These are phyloP conservation scores for Zymoseptoria brevis DNA, from an alignment of 2,329 filamentous ascomycete genomes.

Conservation along the genomic window DNA sequence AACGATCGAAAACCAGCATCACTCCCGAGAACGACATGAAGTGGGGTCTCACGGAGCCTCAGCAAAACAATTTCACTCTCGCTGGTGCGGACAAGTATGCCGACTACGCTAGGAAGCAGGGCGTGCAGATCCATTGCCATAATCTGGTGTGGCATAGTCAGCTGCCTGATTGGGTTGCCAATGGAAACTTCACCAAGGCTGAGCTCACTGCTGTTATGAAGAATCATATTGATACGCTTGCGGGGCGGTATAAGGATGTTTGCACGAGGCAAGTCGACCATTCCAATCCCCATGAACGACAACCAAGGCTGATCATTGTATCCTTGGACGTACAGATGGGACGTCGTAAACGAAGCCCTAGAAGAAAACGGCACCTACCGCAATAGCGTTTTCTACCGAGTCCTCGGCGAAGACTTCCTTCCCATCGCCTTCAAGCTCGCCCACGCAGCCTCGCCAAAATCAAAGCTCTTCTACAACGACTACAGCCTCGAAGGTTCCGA, in stretches of 20 bases:
- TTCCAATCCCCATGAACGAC: constrained; percentile 24
- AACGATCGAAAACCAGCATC: constrained; percentile 13
- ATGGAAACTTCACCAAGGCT: constrained; percentile 32
- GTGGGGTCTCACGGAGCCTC: constrained; percentile 34
- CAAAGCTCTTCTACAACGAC: constrained; percentile 26
- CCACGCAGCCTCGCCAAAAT: constrained; percentile 14
- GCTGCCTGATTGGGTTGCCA: constrained; percentile 33
- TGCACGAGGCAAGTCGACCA: constrained; percentile 36
- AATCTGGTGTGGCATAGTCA: constrained; percentile 37
- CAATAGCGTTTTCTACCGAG: constrained; percentile 21
- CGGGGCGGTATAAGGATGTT: constrained; percentile 32
- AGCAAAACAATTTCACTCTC: constrained; percentile 30
- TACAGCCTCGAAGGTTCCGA: constrained; percentile 24
- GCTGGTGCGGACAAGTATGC: constrained; percentile 29
- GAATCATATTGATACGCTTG: constrained; percentile 35
- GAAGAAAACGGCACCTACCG: constrained; percentile 23
- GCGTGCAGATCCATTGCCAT: constrained; percentile 34
- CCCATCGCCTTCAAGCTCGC: constrained; percentile 23
- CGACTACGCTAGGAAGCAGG: constrained; percentile 31
- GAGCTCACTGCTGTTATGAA: constrained; percentile 35
- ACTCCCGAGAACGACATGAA: constrained; percentile 35
- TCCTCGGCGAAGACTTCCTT: constrained; percentile 23
- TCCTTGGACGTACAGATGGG: constrained; percentile 5
- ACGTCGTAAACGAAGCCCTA: constrained; percentile 11
- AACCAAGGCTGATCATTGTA: not conserved